Base-by-base conservation (phyloP, 2,329 filamentous ascomycete genomes). In the Elsinoe necatrix region DNA sequence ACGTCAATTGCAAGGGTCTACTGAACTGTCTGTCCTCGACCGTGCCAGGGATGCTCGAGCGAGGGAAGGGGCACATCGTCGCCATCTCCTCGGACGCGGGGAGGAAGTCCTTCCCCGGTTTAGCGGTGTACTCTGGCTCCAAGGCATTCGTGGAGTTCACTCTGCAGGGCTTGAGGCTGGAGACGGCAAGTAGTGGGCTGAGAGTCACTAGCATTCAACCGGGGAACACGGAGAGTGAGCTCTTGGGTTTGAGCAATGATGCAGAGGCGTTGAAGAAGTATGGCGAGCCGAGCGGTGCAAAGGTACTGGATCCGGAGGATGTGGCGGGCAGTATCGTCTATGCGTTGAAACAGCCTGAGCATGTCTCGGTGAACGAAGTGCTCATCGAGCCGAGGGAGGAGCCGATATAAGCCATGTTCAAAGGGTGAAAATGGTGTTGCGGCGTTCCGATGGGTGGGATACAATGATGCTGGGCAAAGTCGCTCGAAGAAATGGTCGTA, bases 61-160 rank as follows among this genome's bases (percentile, higher is more conserved):
- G 86, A 16, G 82, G 84, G 54, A 72, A 70, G 23, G 86, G 86
- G 2, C 87, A 91, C 70, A 80, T 92, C 61, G 85, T 92, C 3
- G 85, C 86, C 63, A 89, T 92, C 63, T 90, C 87, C 0, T 91
- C 87, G 0, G 87, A 91, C 61, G 87, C 87, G 1, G 87, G 87
- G 0, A 82, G 87, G 57, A 90, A 90, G 69, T 85, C 89, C 6
- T 91, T 91, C 73, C 86, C 87, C 0, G 87, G 87, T 0, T 73
- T 91, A 11, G 87, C 87, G 54, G 87, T 92, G 34, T 92, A 92
- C 76, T 89, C 85, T 0, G 87, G 85, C 23, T 86, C 81, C 70
- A 92, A 92, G 68, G 89, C 91, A 78, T 92, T 92, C 67, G 86
- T 92, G 56, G 87, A 92, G 68, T 87, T 86, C 0, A 87, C 86